A percentile compares a stretch with the other conserved stretches of the same genome.
Conservation (phyloP, 345 rosid genomes). For the Murraya paniculata region DNA sequence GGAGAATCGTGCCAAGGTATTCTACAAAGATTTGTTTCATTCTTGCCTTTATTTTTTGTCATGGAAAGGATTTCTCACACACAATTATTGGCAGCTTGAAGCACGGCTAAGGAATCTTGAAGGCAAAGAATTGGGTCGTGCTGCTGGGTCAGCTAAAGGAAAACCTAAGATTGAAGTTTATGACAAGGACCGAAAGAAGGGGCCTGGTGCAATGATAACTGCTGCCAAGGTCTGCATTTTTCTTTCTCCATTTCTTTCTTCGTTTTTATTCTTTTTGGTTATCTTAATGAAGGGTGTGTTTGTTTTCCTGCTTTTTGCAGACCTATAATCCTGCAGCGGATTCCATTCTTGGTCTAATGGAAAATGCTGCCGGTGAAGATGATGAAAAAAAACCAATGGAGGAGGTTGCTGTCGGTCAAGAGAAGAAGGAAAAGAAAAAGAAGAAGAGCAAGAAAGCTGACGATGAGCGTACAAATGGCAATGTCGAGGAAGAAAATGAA, state of each 20-base stretch:
- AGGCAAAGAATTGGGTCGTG: conserved; percentile 67
- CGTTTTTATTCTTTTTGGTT: not conserved
- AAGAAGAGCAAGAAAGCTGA: conserved; percentile 41
- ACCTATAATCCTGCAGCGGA: conserved; percentile 79
- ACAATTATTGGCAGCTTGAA: conserved; percentile 55
- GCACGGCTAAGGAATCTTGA: conserved; percentile 76
- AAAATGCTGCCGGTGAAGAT: conserved; percentile 22
- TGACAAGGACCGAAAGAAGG: conserved; percentile 77
- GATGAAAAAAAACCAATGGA: conserved; percentile 23
- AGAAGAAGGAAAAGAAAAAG: conserved; percentile 46
- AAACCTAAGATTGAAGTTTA: conserved; percentile 88
- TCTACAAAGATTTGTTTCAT: not conserved
- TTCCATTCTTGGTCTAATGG: conserved; percentile 49
- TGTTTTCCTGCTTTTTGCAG: conserved; percentile 30
- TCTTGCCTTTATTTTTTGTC: not conserved
- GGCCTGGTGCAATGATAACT: conserved; percentile 65
- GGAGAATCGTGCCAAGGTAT: conserved; percentile 78
- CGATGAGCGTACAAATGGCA: conserved; percentile 26
- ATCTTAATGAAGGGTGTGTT: not conserved
- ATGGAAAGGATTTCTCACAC: not conserved
- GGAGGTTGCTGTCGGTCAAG: conserved; percentile 24
- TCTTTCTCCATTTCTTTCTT: not conserved
- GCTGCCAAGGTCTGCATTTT: conserved; percentile 66
- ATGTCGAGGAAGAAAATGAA: conserved; percentile 31
- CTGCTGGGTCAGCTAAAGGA: conserved; percentile 86